Evolutionary conservation across 768 basidiomycete genomes (phyloP), one percentile per base, ranked within the genome.

Genomic region (Lepiota venenata): DNA sequence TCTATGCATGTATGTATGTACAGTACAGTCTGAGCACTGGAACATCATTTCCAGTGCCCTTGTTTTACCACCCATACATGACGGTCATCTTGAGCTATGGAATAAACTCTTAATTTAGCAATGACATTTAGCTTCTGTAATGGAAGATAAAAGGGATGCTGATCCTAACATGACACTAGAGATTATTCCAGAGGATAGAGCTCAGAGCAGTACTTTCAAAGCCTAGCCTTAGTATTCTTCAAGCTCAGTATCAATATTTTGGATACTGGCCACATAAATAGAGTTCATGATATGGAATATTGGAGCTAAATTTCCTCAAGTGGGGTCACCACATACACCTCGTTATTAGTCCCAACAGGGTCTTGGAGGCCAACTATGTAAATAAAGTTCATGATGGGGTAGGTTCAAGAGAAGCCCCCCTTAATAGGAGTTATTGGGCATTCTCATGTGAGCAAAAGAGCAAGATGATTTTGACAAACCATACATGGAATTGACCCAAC

Each of bases 401-500:
- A n/a, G n/a, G n/a, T n/a, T n/a, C n/a, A n/a, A n/a, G n/a, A n/a
- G n/a, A n/a, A n/a, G n/a, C n/a, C n/a, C n/a, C n/a, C n/a, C n/a
- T n/a, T n/a, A n/a, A n/a, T n/a, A n/a, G n/a, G n/a, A n/a, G n/a
- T n/a, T n/a, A n/a, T n/a, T n/a, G n/a, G n/a, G n/a, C n/a, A n/a
- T n/a, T n/a, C n/a, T n/a, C n/a, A n/a, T n/a, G n/a, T n/a, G n/a
- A 40, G 41, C n/a, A 21, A 41, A 47, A 29, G 47, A 47, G 53
- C 38, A 35, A 8, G 47, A 49, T 49, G 49, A 50, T 16, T 27
- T 45, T 27, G 43, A 40, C 47, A 39, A 46, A 40, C n/a, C 50
- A 36, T 55, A 59, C 58, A 55, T 59, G 58, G 56, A 22, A 40
- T 35, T 42, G 44, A 44, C 54, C 55, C 49, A 44, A 40, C 50